phyloP scores from a whole-genome alignment of 495 filamentous ascomycete species.

The Margaritispora aquatica region DNA sequence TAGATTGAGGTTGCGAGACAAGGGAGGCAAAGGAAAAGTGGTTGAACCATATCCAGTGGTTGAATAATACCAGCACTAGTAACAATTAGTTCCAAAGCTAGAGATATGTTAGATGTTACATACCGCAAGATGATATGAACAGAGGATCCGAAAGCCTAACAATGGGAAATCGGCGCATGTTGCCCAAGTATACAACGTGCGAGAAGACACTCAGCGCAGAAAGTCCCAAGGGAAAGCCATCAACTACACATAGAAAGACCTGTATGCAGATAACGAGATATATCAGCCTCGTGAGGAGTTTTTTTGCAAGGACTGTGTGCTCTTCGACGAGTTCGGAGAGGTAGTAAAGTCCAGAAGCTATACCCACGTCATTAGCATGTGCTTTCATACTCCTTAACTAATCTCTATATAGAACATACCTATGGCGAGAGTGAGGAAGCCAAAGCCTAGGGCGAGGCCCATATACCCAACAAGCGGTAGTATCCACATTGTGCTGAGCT shows the following conservation, averaged over 20 bases:
- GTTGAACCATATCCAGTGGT: constrained; percentile 95
- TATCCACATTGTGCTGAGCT: constrained; percentile 68
- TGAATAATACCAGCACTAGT: constrained; percentile 72
- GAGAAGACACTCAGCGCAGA: constrained; percentile 71
- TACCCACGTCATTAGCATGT: constrained; percentile 5
- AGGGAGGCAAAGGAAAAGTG: constrained; percentile 67
- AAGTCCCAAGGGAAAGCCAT: constrained; percentile 73
- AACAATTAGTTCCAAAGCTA: not conserved
- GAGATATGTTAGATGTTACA: constrained; percentile 4
- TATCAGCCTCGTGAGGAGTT: constrained; percentile 75
- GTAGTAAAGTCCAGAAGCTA: constrained; percentile 95
- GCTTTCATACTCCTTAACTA: not conserved
- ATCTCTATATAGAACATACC: constrained; percentile 43
- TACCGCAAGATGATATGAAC: constrained; percentile 80
- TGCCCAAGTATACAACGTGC: constrained; percentile 84
- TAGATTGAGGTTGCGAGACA: constrained; percentile 35
- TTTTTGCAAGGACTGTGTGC: constrained; percentile 83
- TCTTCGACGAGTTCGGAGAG: constrained; percentile 97
- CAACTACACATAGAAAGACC: constrained; percentile 66
- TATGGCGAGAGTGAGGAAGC: constrained; percentile 88
- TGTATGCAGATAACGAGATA: constrained; percentile 76
- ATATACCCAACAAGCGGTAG: constrained; percentile 84
- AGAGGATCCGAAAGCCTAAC: constrained; percentile 86
- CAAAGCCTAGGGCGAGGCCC: constrained; percentile 81
- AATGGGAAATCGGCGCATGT: constrained; percentile 79